A percentile compares a stretch with the other conserved stretches of the same genome.
Evolutionary conservation across 73 alveolate genomes (phyloP).

Genomic region (Paraurostyla sp.): DNA sequence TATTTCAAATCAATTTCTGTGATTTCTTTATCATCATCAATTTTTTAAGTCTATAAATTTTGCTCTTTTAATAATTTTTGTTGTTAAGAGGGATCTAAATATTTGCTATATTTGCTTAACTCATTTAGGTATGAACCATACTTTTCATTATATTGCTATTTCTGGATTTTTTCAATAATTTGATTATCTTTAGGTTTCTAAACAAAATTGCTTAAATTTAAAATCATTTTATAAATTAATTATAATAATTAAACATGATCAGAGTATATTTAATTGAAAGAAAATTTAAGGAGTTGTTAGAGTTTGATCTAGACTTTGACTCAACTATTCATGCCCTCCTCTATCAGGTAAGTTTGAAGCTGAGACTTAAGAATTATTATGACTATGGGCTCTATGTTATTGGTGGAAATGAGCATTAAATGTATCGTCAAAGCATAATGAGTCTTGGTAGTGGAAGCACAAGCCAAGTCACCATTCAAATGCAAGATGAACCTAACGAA

Average conservation of each 20-base stretch:
- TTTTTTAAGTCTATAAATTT: neutral
- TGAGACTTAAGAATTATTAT: neutral
- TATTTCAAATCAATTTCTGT: neutral
- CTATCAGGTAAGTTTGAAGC: conserved; percentile 8
- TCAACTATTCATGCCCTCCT: neutral
- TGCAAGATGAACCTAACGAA: neutral
- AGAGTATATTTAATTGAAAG: conserved; percentile 28
- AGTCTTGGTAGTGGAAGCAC: no score
- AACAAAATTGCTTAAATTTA: neutral
- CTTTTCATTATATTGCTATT: neutral
- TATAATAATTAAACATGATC: neutral
- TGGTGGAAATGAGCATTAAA: neutral
- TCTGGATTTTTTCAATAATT: neutral
- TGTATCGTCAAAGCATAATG: neutral
- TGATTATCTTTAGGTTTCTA: neutral
- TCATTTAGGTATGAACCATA: neutral
- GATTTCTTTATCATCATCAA: neutral
- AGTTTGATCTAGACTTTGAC: conserved; percentile 18
- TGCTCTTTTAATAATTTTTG: neutral
- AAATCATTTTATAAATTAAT: conserved; percentile 10
- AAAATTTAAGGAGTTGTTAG: conserved; percentile 16
- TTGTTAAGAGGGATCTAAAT: neutral
- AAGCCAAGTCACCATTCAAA: no score
- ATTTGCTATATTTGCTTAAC: neutral
- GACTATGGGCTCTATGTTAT: conserved; percentile 31